Percentiles rank a stretch among this genome's conserved stretches.
Evolutionary conservation across 768 basidiomycete genomes (phyloP).

Genomic region (Russula lepida): DNA sequence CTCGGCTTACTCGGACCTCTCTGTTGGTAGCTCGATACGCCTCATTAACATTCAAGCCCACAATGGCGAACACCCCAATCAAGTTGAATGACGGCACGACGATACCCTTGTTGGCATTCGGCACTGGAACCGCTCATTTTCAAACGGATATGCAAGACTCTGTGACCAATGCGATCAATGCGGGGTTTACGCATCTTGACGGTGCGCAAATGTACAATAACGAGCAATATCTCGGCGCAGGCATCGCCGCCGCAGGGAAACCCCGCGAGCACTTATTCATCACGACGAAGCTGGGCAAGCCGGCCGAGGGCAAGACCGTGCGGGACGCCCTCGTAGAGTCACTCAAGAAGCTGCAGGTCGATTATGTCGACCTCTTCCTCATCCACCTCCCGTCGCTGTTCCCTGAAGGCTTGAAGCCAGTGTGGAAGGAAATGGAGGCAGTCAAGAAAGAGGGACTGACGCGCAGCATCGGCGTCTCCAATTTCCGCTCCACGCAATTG

Average conservation of each 20-base stretch:
- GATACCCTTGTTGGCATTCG: conserved; percentile 34
- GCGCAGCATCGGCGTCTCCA: conserved; percentile 45
- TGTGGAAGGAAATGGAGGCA: conserved; percentile 39
- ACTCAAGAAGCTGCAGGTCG: conserved; percentile 34
- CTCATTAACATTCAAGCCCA: background rate
- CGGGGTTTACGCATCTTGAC: conserved; percentile 35
- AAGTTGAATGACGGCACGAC: conserved; percentile 32
- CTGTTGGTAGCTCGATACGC: too few relatives aligned
- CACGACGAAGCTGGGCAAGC: conserved; percentile 33
- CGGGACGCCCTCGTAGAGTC: conserved; percentile 32
- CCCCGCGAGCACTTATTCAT: conserved; percentile 36
- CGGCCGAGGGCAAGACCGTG: conserved; percentile 30
- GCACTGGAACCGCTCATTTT: conserved; percentile 32
- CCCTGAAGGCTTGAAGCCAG: conserved; percentile 27
- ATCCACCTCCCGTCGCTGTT: conserved; percentile 32
- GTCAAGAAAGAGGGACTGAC: conserved; percentile 35
- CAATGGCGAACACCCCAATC: conserved; percentile 22
- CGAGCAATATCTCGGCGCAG: conserved; percentile 32
- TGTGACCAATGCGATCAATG: conserved; percentile 27
- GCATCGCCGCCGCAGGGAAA: conserved; percentile 28
- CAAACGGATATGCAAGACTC: conserved; percentile 25
- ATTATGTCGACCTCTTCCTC: conserved; percentile 38
- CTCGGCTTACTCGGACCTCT: too few relatives aligned
- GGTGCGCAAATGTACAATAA: conserved; percentile 34
- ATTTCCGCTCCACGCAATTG: conserved; percentile 39